Percentiles rank a stretch among this genome's conserved stretches.
These are phyloP conservation scores for Pseudonectria buxi DNA, from an alignment of 2,329 filamentous ascomycete species.

Conservation along the genomic window DNA sequence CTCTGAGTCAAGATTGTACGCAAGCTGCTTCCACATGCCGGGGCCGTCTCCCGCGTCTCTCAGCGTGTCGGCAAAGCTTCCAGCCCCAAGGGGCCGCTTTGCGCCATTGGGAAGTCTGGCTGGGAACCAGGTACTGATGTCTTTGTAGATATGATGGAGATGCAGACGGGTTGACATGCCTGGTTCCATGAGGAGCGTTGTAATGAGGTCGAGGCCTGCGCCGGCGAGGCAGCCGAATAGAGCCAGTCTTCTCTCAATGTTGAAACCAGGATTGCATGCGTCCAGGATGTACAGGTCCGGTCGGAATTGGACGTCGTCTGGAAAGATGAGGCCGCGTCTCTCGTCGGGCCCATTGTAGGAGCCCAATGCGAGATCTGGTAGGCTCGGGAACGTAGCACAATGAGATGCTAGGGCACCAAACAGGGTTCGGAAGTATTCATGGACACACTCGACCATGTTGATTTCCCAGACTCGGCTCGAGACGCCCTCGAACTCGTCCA, in stretches of 20 bases:
- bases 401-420: constrained; percentile 2
- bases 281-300: constrained; percentile 2
- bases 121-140: background rate
- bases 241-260: too few species aligned
- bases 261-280: too few species aligned
- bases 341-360: too few species aligned
- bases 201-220: constrained; percentile 1
- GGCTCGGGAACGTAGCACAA: background rate
- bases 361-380: too few species aligned
- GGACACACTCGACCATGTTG: constrained; percentile 6
- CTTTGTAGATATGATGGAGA: background rate
- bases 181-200: background rate
- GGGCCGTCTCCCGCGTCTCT: too few species aligned
- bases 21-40: background rate
- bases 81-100: too few species aligned
- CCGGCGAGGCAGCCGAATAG: constrained; percentile 4
- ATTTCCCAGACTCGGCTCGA: background rate
- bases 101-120: background rate
- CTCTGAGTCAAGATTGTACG: background rate
- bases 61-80: too few species aligned
- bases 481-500: too few species aligned
- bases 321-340: constrained; percentile 1
- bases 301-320: constrained; percentile 4
- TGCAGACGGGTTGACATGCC: background rate
- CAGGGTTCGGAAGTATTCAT: constrained; percentile 7